A percentile compares a stretch with the other conserved stretches of the same genome.
phyloP scores from a whole-genome alignment of 2,329 filamentous ascomycete species.

The Penicillium sp. region DNA sequence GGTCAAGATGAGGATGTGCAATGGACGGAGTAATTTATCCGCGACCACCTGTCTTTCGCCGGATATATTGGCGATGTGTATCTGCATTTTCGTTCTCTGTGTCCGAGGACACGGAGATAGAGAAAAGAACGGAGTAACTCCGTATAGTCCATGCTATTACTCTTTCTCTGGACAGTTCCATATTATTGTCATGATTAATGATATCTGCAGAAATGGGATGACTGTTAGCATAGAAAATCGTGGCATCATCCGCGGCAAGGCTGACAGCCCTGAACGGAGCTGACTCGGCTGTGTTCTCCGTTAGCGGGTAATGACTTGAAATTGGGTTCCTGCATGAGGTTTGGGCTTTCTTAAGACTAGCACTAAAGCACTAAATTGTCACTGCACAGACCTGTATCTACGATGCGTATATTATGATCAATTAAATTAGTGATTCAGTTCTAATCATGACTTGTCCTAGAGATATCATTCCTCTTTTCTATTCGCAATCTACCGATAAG shows the following conservation, averaged over 20 bases:
- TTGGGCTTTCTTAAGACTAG: slow-evolving; percentile 8
- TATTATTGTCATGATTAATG: neutral
- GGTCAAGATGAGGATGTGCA: slow-evolving; percentile 24
- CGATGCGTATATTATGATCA: too few species aligned
- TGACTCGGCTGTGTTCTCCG: slow-evolving; percentile 24
- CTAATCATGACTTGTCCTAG: neutral
- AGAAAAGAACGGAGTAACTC: neutral
- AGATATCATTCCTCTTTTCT: slow-evolving; percentile 1
- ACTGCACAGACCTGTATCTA: neutral
- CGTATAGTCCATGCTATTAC: neutral
- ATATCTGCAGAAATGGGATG: neutral
- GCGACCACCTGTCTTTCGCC: neutral
- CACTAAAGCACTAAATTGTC: neutral
- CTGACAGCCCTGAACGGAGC: slow-evolving; percentile 13
- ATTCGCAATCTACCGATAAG: slow-evolving; percentile 8
- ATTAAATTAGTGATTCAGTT: too few species aligned
- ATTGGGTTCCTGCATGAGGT: slow-evolving; percentile 2
- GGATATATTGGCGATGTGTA: neutral
- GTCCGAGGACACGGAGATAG: neutral
- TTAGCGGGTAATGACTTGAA: slow-evolving; percentile 11
- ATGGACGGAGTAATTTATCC: slow-evolving; percentile 14
- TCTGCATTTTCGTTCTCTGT: neutral
- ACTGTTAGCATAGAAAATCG: slow-evolving; percentile 8
- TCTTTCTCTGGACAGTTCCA: neutral
- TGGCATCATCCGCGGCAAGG: slow-evolving; percentile 12